Evolutionary conservation across 225 moss, liverwort and hornwort genomes (phyloP).

Genomic region (Lunularia cruciata): DNA sequence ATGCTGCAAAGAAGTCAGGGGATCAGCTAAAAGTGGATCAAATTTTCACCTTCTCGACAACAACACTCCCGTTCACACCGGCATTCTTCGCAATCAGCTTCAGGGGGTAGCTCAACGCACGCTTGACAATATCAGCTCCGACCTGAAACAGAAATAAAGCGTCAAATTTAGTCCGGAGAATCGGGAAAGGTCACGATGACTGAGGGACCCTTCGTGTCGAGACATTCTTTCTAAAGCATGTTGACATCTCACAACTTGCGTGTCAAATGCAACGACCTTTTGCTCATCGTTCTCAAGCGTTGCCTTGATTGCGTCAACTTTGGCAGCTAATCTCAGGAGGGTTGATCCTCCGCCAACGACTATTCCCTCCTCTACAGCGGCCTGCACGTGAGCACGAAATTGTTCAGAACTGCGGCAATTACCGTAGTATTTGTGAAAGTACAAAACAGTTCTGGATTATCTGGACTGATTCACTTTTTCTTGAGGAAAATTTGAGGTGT

Average conservation of each 20-base stretch:
- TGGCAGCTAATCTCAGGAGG: conserved; percentile 75
- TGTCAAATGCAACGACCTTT: conserved; percentile 47
- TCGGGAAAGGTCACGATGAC: too few species aligned
- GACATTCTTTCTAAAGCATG: too few species aligned
- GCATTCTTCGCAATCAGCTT: conserved; percentile 98
- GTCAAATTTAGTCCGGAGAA: too few species aligned
- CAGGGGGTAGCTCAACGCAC: conserved; percentile 82
- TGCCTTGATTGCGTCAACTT: conserved; percentile 83
- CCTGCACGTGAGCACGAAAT: conserved; percentile 26
- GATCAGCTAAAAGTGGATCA: background rate
- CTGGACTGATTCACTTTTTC: background rate
- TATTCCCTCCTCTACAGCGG: conserved; percentile 95
- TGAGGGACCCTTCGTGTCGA: too few species aligned
- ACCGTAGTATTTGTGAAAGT: too few species aligned
- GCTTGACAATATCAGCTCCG: conserved; percentile 91
- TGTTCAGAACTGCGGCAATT: background rate
- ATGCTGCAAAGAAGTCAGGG: too few species aligned
- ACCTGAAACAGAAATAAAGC: too few species aligned
- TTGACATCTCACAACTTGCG: too few species aligned
- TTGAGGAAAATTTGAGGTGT: background rate
- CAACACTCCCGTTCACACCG: conserved; percentile 95
- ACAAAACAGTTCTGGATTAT: too few species aligned
- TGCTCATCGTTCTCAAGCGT: conserved; percentile 91
- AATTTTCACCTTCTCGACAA: conserved; percentile 96
- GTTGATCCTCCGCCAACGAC: conserved; percentile 97